phyloP scores from a whole-genome alignment of 2,329 filamentous ascomycete species.

The Raffaelea arxii region DNA sequence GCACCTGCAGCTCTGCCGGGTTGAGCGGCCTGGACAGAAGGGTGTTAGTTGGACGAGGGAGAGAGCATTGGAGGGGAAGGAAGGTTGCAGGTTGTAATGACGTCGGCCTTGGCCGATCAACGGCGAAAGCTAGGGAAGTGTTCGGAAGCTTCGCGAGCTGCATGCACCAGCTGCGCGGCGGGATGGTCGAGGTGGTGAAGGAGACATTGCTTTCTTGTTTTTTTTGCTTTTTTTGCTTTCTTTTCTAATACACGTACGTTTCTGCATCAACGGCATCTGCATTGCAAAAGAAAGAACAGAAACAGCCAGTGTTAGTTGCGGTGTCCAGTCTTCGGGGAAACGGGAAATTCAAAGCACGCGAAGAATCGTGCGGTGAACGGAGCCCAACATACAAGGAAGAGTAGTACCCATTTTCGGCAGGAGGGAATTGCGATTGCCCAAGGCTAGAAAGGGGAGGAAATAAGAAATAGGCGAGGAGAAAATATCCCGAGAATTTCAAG shows the following conservation, averaged over 20 bases:
- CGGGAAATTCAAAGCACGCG: not conserved
- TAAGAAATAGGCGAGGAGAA: too few species aligned
- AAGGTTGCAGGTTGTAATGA: not conserved
- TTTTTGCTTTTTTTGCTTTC: too few species aligned
- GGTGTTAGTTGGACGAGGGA: too few species aligned
- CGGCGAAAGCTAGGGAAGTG: not conserved
- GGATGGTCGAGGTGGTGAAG: too few species aligned
- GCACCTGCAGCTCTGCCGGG: constrained; percentile 81
- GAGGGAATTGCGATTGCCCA: too few species aligned
- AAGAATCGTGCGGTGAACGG: not conserved
- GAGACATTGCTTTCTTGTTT: too few species aligned
- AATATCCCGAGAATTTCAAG: too few species aligned
- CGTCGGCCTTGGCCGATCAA: too few species aligned
- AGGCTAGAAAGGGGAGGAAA: too few species aligned
- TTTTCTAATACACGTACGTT: constrained; percentile 64
- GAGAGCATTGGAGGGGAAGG: not conserved
- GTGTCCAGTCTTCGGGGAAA: not conserved
- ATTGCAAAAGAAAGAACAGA: not conserved
- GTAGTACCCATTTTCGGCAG: constrained; percentile 37
- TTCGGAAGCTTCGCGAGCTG: too few species aligned
- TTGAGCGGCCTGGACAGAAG: constrained; percentile 86
- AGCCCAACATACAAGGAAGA: constrained; percentile 31
- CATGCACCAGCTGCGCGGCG: too few species aligned
- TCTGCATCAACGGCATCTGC: constrained; percentile 96
- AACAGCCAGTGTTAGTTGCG: not conserved